Evolutionary conservation across 176 grass and related monocot species (phyloP), one percentile per base, ranked within the genome.

Genomic region (Carex littledalei): DNA sequence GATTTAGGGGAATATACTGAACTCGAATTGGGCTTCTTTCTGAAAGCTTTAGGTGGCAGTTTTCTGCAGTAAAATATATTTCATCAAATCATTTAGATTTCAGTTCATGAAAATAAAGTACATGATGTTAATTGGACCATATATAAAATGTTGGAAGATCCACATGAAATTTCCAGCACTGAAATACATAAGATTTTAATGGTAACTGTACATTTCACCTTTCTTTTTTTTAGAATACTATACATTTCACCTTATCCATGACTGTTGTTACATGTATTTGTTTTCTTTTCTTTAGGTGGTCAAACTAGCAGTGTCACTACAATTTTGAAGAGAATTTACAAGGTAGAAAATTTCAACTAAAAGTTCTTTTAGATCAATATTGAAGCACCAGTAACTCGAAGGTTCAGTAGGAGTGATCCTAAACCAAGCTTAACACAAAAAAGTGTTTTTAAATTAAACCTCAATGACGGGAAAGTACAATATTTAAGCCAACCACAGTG

Each of bases 31-130:
- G 86, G 80, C 69, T 69, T 87, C 34, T 53, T 65, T 59, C 79
- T 89, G 49, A 35, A 81, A 89, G 80, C 32, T 13, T 79, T 87
- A 34, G 86, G 88, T 81, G 89, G 68, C 63, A 79, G 35, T 8
- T 75, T 67, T 88, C 93, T 98, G 88, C 1, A 54, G 16, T 67
- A 85, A 58, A n/a, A 82, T 56, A 37, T 37, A 6, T 61, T 67
- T n/a, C 21, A 64, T 52, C 16, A 3, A 3, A 16, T 29, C 20
- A 68, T 45, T 16, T 8, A 73, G 35, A 83, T 63, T n/a, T 13
- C 24, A 77, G 26, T 12, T 22, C 12, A 22, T 41, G 17, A 8
- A 21, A 69, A 79, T 9, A 85, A 14, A 41, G 24, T 39, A 22
- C 21, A 3, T 32, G 11, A 24, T 45, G 3, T 82, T 24, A 20